Evolutionary conservation across 208 protist genomes (phyloP), one percentile per base, ranked within the genome.

Genomic region (Leishmania lainsoni): DNA sequence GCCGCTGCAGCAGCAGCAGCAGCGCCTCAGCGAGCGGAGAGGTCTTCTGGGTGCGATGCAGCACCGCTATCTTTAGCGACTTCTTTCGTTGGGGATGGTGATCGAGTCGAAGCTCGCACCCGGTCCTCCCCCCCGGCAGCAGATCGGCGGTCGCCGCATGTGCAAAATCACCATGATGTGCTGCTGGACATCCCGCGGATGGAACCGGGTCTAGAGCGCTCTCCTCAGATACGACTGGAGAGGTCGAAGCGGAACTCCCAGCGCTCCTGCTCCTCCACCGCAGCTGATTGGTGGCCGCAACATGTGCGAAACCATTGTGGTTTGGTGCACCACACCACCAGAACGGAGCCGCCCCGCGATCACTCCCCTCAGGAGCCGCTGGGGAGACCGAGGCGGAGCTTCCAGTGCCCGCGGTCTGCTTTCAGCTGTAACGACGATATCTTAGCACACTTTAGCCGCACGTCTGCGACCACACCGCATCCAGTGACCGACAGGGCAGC

Each of bases 381-480:
- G 20, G 61, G 42, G 51, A 61, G 80, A 22, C 80, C 80, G 5
- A 51, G 65, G 45, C 72, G 80, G 20, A 83, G 80, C 80, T 78
- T 65, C 32, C 75, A 63, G 73, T 16, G 32, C 22, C 52, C 71
- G 0, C 17, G 29, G 2, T 74, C 72, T 22, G 71, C 79, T 32
- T 6, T 51, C 20, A 52, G 5, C 20, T 20, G 69, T 22, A 49
- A 75, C 3, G 56, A 83, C 0, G 29, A 79, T 2, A 20, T 58
- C 48, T 10, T 22, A 17, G 35, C 39, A 58, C n/a, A 45, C 29
- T 22, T 22, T 3, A 51, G 58, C 22, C 16, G 52, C 16, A 76
- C 65, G 0, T 54, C 70, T 3, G 45, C 32, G 6, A 10, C 8
- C 17, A 6, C 39, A 39, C 48, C 71, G 35, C 10, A 39, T 42